A percentile compares a stretch with the other conserved stretches of the same genome.
Conservation (phyloP, 2,329 filamentous ascomycete genomes). For the Tolypocladium pustulatum region DNA sequence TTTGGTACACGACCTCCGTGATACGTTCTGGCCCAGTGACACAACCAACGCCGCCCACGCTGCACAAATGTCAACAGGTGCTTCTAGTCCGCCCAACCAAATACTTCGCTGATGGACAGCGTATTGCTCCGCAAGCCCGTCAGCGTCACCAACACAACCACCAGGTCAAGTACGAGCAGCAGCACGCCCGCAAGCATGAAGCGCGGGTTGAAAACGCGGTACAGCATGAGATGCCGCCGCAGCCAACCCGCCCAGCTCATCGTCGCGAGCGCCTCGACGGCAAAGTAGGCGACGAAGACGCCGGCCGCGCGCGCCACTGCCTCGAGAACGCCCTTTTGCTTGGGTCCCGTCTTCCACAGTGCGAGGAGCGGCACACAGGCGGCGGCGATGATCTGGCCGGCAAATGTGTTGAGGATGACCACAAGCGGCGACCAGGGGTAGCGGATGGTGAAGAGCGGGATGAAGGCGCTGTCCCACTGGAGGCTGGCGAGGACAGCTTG, state of each 20-base stretch:
- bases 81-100: constrained; percentile 57
- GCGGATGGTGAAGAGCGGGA: constrained; percentile 68
- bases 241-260: constrained; percentile 86
- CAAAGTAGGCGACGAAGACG: constrained; percentile 72
- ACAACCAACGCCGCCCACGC: not conserved
- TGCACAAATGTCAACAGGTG: not conserved
- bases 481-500: constrained; percentile 80
- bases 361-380: constrained; percentile 70
- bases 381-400: constrained; percentile 74
- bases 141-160: constrained; percentile 61
- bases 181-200: constrained; percentile 74
- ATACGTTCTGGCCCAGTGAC: not conserved
- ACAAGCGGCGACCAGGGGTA: constrained; percentile 87
- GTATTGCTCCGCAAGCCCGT: constrained; percentile 67
- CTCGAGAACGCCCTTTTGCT: constrained; percentile 58
- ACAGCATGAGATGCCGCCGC: constrained; percentile 89
- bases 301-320: constrained; percentile 60
- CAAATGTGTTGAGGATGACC: constrained; percentile 78
- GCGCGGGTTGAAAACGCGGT: constrained; percentile 81
- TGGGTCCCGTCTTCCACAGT: constrained; percentile 81
- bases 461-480: constrained; percentile 94
- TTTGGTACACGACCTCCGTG: not conserved
- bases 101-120: constrained; percentile 72
- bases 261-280: constrained; percentile 72
- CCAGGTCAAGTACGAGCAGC: constrained; percentile 66